These are phyloP conservation scores for Dactylonectria estremocensis DNA, from an alignment of 2,329 filamentous ascomycete genomes.

Conservation along the genomic window DNA sequence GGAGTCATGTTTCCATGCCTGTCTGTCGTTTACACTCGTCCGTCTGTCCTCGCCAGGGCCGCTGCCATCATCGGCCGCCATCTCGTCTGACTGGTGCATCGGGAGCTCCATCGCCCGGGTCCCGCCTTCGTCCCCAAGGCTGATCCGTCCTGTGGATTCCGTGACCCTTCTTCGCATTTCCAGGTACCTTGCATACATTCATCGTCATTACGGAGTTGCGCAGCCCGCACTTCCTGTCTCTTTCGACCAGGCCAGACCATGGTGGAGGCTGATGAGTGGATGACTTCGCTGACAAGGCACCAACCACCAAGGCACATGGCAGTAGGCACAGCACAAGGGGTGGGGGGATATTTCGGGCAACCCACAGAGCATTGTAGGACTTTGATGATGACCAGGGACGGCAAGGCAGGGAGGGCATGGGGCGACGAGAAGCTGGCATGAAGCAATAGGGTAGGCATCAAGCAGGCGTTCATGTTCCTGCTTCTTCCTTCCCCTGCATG, in stretches of 20 bases:
- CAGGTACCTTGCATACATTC: conserved; percentile 29
- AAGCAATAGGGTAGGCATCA: conserved; percentile 10
- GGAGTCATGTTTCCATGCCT: background rate
- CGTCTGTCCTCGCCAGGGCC: no score
- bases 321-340: conserved; percentile 17
- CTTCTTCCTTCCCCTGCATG: conserved; percentile 40
- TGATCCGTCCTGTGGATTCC: conserved; percentile 28
- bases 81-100: conserved; percentile 34
- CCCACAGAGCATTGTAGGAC: conserved; percentile 2
- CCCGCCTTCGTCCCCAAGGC: conserved; percentile 32
- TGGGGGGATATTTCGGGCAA: conserved; percentile 30
- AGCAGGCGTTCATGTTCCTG: conserved; percentile 37
- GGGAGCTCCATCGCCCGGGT: conserved; percentile 33
- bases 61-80: conserved; percentile 1
- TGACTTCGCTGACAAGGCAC: conserved; percentile 2
- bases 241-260: conserved; percentile 21
- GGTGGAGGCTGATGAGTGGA: conserved; percentile 21
- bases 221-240: background rate
- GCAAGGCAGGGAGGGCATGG: background rate
- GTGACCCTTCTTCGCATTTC: conserved; percentile 21
- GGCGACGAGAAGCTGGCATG: background rate
- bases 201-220: conserved; percentile 9
- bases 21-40: background rate
- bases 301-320: conserved; percentile 7
- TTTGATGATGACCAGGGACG: background rate